phyloP scores from a whole-genome alignment of 2,329 filamentous ascomycete species.

The Clarireedia sp. region DNA sequence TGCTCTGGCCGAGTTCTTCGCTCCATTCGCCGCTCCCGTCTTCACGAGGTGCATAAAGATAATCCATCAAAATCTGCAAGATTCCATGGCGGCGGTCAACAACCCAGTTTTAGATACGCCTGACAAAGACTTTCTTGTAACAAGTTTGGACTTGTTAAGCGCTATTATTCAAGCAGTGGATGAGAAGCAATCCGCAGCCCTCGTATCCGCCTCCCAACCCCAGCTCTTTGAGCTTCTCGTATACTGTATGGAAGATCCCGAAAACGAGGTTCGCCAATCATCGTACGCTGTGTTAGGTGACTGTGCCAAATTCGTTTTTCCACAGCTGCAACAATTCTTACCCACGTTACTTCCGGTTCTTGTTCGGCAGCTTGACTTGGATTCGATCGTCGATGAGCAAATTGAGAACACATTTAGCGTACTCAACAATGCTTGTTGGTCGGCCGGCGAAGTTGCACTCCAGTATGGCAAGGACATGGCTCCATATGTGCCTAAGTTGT shows the following conservation, averaged over 20 bases:
- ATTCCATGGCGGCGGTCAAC: constrained; percentile 60
- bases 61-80: constrained; percentile 84
- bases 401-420: constrained; percentile 83
- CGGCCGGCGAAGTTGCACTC: constrained; percentile 83
- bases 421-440: constrained; percentile 98
- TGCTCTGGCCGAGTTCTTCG: constrained; percentile 73
- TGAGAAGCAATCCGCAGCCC: constrained; percentile 60
- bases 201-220: constrained; percentile 69
- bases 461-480: constrained; percentile 67
- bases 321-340: constrained; percentile 67
- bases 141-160: constrained; percentile 86
- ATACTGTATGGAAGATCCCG: constrained; percentile 85
- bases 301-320: constrained; percentile 86
- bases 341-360: constrained; percentile 69
- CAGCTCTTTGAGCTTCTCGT: constrained; percentile 84
- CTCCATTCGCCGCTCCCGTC: constrained; percentile 77
- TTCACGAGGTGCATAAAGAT: constrained; percentile 85
- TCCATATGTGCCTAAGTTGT: constrained; percentile 68
- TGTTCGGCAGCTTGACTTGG: constrained; percentile 81
- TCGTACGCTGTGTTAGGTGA: constrained; percentile 92
- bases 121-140: constrained; percentile 95
- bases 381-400: constrained; percentile 67
- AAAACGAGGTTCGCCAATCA: constrained; percentile 91
- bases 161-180: constrained; percentile 88
- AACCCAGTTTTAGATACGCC: constrained; percentile 66